Evolutionary conservation across 148 eudicot species (phyloP).

Genomic region (Spergularia marina): DNA sequence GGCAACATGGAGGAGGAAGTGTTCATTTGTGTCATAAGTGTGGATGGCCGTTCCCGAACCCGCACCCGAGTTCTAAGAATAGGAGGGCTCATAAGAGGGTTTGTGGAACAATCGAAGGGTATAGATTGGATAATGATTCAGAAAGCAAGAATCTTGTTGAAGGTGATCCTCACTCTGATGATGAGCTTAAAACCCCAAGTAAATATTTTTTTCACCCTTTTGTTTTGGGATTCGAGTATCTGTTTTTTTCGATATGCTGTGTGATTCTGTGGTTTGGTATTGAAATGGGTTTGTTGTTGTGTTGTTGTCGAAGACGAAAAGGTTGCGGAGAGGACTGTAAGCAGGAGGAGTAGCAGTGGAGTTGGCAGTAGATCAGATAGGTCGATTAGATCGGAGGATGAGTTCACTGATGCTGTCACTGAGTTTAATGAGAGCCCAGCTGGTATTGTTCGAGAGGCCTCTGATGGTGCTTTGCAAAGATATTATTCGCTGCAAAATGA

Average conservation of each 20-base stretch:
- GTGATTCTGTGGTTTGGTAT: background rate
- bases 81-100: constrained; percentile 79
- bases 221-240: background rate
- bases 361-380: constrained; percentile 41
- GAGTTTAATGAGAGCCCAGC: constrained; percentile 48
- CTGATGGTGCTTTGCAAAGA: constrained; percentile 31
- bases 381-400: constrained; percentile 73
- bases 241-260: constrained; percentile 4
- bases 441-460: constrained; percentile 23
- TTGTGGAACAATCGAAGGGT: constrained; percentile 74
- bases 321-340: constrained; percentile 37
- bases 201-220: constrained; percentile 17
- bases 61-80: constrained; percentile 70
- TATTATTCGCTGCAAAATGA: constrained; percentile 33
- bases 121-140: constrained; percentile 28
- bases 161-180: constrained; percentile 44
- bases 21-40: constrained; percentile 59
- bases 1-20: constrained; percentile 41
- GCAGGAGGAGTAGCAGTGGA: constrained; percentile 46
- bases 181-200: constrained; percentile 48
- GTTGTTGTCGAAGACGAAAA: constrained; percentile 42
- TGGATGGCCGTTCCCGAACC: constrained; percentile 78
- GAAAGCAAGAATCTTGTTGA: constrained; percentile 28
- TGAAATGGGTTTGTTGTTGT: constrained; percentile 21
- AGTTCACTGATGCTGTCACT: constrained; percentile 62